A percentile compares a stretch with the other conserved stretches of the same genome.
Conservation (phyloP, 805 yeast species). For the Komagataella pastoris region DNA sequence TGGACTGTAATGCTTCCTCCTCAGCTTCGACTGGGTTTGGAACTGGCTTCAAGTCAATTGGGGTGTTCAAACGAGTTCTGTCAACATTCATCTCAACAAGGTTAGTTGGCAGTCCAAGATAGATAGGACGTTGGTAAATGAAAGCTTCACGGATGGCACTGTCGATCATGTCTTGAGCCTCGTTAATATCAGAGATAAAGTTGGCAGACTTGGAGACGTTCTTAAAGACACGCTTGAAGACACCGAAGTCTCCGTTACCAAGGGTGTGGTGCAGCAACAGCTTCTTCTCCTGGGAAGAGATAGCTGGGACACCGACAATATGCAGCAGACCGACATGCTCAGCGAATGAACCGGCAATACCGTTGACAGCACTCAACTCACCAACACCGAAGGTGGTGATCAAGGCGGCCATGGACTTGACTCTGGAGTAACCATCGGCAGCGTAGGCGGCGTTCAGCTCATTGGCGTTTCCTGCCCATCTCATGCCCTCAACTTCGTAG, state of each 20-base stretch:
- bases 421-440: slow-evolving; percentile 80
- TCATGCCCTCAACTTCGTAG: slow-evolving; percentile 59
- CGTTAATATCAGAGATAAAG: slow-evolving; percentile 44
- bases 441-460: slow-evolving; percentile 84
- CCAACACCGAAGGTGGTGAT: slow-evolving; percentile 89
- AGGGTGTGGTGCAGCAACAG: slow-evolving; percentile 70
- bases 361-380: slow-evolving; percentile 73
- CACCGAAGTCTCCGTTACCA: slow-evolving; percentile 74
- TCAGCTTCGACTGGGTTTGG: slow-evolving; percentile 51
- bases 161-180: slow-evolving; percentile 65
- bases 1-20: slow-evolving; percentile 42
- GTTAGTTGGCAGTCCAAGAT: slow-evolving; percentile 75
- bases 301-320: slow-evolving; percentile 78
- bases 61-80: slow-evolving; percentile 40
- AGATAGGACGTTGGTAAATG: slow-evolving; percentile 67
- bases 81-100: slow-evolving; percentile 56
- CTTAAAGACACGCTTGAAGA: slow-evolving; percentile 67
- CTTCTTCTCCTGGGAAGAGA: slow-evolving; percentile 58
- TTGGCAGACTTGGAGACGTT: slow-evolving; percentile 57
- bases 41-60: slow-evolving; percentile 46
- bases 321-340: slow-evolving; percentile 81
- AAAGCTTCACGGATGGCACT: slow-evolving; percentile 61
- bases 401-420: slow-evolving; percentile 62
- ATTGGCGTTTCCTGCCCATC: slow-evolving; percentile 89
- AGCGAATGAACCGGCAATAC: slow-evolving; percentile 80